Conservation (phyloP, 441 rosid species). For the Metrosideros polymorpha region DNA sequence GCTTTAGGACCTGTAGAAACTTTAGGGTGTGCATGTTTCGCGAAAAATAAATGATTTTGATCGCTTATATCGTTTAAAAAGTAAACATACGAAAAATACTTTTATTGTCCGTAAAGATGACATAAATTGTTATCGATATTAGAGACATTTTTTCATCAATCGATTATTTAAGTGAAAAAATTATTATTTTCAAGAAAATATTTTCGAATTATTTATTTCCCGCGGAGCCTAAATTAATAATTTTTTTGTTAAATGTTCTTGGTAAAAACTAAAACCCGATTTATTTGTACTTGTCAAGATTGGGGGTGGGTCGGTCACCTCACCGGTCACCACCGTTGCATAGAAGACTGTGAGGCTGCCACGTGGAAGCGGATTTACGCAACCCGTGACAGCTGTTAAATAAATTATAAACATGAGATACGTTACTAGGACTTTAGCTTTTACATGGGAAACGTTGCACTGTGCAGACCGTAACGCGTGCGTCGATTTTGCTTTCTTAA, state of each 20-base stretch:
- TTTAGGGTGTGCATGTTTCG: rapidly evolving
- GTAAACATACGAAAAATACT: too few relatives aligned
- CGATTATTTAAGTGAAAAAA: too few relatives aligned
- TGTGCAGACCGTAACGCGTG: neutral
- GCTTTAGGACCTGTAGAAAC: rapidly evolving
- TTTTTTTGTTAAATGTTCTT: neutral
- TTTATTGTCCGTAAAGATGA: too few relatives aligned
- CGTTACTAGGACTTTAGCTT: neutral
- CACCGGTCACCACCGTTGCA: neutral
- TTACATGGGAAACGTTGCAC: neutral
- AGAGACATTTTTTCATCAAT: too few relatives aligned
- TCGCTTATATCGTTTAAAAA: too few relatives aligned
- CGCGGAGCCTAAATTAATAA: too few relatives aligned
- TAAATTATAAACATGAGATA: neutral
- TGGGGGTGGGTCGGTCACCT: neutral
- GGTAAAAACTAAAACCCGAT: neutral
- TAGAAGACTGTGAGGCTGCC: neutral
- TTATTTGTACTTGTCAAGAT: neutral
- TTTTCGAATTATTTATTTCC: too few relatives aligned
- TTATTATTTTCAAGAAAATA: too few relatives aligned
- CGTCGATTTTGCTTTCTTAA: neutral
- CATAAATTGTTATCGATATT: too few relatives aligned
- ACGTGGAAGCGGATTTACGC: neutral
- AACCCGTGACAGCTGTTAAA: neutral
- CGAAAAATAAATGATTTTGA: neutral